phyloP scores from a whole-genome alignment of 257 asterid species.

The Eustoma russellianum region DNA sequence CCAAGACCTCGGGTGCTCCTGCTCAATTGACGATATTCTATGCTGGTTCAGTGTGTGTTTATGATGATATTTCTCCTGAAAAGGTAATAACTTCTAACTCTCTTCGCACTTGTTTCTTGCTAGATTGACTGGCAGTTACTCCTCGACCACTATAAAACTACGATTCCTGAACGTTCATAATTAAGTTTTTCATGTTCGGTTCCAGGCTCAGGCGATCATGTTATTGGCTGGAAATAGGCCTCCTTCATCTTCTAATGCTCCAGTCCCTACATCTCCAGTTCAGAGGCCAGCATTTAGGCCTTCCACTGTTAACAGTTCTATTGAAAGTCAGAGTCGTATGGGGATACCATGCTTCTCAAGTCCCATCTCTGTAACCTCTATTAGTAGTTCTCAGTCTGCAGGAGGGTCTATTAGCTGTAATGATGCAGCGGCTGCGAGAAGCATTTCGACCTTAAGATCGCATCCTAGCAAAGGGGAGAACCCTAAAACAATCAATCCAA shows the following conservation, averaged over 20 bases:
- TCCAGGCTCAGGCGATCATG: slow-evolving; percentile 93
- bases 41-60: slow-evolving; percentile 74
- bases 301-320: slow-evolving; percentile 27
- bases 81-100: slow-evolving; percentile 42
- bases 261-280: slow-evolving; percentile 32
- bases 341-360: slow-evolving; percentile 26
- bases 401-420: slow-evolving; percentile 19
- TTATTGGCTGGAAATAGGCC: slow-evolving; percentile 77
- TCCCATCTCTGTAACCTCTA: slow-evolving; percentile 30
- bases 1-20: slow-evolving; percentile 36
- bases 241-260: slow-evolving; percentile 8
- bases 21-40: slow-evolving; percentile 87
- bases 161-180: background rate
- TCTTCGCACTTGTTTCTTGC: background rate
- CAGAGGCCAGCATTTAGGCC: slow-evolving; percentile 34
- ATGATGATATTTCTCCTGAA: slow-evolving; percentile 66
- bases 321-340: slow-evolving; percentile 23
- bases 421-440: slow-evolving; percentile 20
- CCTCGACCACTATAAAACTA: background rate
- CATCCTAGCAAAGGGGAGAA: slow-evolving; percentile 32
- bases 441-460: slow-evolving; percentile 21
- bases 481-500: slow-evolving; percentile 20
- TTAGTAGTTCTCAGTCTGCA: slow-evolving; percentile 26
- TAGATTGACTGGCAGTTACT: background rate
- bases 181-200: slow-evolving; percentile 4